Percentiles rank a stretch among this genome's conserved stretches.
Conservation (phyloP, 805 yeast species). For the Yamadazyma nakazawae region DNA sequence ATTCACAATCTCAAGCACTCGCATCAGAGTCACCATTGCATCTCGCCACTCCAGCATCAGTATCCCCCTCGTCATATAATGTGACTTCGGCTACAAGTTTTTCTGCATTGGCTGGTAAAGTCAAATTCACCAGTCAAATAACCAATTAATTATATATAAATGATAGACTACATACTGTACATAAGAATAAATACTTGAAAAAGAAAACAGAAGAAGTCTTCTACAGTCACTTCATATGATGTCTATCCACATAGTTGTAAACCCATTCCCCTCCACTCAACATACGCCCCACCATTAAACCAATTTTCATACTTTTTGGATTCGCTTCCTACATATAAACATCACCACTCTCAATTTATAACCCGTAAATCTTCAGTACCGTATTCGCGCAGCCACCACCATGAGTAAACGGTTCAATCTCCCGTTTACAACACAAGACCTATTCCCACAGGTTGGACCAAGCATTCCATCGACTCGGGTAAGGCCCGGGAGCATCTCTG, state of each 20-base stretch:
- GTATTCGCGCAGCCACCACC: neutral
- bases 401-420: slow-evolving; percentile 31
- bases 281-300: too few species aligned
- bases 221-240: too few species aligned
- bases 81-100: slow-evolving; percentile 9
- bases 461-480: slow-evolving; percentile 16
- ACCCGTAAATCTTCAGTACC: neutral
- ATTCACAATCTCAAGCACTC: neutral
- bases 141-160: neutral
- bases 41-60: neutral
- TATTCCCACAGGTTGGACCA: slow-evolving; percentile 28
- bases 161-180: neutral
- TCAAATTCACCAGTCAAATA: slow-evolving; percentile 3
- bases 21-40: neutral
- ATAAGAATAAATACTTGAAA: too few species aligned
- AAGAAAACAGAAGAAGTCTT: too few species aligned
- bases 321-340: neutral
- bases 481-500: slow-evolving; percentile 23
- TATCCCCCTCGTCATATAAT: slow-evolving; percentile 8
- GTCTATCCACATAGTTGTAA: too few species aligned
- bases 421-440: slow-evolving; percentile 43
- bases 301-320: too few species aligned
- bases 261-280: too few species aligned
- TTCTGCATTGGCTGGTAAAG: slow-evolving; percentile 11
- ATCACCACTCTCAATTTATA: neutral